phyloP scores from a whole-genome alignment of 345 rosid species.

The Crucihimalaya himalaica region DNA sequence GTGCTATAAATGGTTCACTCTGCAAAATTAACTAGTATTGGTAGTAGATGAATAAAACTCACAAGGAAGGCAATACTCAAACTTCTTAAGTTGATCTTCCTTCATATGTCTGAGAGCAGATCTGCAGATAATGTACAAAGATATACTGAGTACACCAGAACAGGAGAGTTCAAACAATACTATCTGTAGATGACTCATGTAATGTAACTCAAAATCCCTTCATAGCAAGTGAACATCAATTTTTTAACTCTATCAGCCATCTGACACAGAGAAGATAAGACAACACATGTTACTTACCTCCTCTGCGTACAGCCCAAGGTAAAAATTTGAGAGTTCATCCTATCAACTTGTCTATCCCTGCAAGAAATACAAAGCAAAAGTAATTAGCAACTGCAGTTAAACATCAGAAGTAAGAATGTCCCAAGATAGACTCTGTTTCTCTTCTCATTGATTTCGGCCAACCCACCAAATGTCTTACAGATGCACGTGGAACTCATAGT shows the following conservation, averaged over 20 bases:
- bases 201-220: conserved; percentile 8
- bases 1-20: background rate
- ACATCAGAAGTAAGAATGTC: background rate
- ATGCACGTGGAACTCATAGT: conserved; percentile 17
- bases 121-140: conserved; percentile 53
- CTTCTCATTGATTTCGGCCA: conserved; percentile 12
- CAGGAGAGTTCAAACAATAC: conserved; percentile 4
- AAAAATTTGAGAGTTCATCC: conserved; percentile 68
- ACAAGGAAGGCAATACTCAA: conserved; percentile 95
- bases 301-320: conserved; percentile 84
- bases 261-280: background rate
- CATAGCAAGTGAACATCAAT: background rate
- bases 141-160: conserved; percentile 19
- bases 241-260: background rate
- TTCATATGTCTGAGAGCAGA: conserved; percentile 88
- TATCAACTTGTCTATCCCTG: conserved; percentile 87
- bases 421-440: background rate
- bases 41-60: conserved; percentile 48
- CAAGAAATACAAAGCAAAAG: conserved; percentile 31
- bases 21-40: background rate
- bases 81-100: conserved; percentile 83
- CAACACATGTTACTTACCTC: conserved; percentile 48
- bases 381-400: conserved; percentile 21
- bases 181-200: conserved; percentile 1
- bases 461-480: conserved; percentile 8